phyloP scores from a whole-genome alignment of 805 yeast genomes.

The Scheffersomyces stipitis region DNA sequence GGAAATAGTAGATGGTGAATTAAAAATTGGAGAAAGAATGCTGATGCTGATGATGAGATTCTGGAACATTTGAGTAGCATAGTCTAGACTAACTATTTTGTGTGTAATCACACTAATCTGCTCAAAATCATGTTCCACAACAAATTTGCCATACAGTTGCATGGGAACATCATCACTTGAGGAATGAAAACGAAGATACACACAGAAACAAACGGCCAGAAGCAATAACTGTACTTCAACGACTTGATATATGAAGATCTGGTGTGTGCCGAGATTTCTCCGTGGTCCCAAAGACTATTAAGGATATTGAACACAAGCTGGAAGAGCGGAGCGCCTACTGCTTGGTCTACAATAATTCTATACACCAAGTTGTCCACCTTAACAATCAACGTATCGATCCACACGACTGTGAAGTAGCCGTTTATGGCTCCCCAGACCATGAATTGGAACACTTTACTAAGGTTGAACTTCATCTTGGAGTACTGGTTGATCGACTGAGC shows the following conservation, averaged over 20 bases:
- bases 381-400: constrained; percentile 50
- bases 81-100: no score
- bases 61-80: no score
- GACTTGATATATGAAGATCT: constrained; percentile 45
- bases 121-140: constrained; percentile 57
- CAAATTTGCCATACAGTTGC: constrained; percentile 56
- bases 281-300: constrained; percentile 57
- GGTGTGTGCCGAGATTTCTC: constrained; percentile 32
- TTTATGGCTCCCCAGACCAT: constrained; percentile 60
- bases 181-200: constrained; percentile 51
- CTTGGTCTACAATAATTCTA: constrained; percentile 53
- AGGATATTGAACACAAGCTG: constrained; percentile 51
- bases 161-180: constrained; percentile 52
- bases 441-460: constrained; percentile 44
- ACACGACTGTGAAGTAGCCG: constrained; percentile 52
- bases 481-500: constrained; percentile 43
- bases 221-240: constrained; percentile 51
- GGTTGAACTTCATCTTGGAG: constrained; percentile 28
- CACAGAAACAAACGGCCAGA: constrained; percentile 61
- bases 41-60: no score
- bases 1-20: no score
- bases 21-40: no score
- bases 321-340: constrained; percentile 53
- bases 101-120: constrained; percentile 8
- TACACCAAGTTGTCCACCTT: constrained; percentile 33